These are phyloP conservation scores for Saxophila tyrrhenica DNA, from an alignment of 495 filamentous ascomycete species.

Conservation along the genomic window DNA sequence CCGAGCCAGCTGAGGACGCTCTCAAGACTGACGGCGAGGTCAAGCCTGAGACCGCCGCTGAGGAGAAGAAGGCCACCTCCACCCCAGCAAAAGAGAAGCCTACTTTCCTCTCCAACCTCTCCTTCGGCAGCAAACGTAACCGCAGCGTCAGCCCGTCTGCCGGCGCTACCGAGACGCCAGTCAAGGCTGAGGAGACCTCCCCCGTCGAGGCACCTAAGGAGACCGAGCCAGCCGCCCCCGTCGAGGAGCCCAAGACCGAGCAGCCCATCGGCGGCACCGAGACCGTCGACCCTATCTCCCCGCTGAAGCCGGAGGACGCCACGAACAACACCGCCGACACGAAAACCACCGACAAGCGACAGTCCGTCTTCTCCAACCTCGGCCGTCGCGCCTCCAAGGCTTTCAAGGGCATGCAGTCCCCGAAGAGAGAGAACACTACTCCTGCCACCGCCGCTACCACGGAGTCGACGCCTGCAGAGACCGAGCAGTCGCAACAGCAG, in stretches of 20 bases:
- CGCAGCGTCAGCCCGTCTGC: constrained; percentile 18
- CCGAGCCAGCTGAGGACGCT: constrained; percentile 2
- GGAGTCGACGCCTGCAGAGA: constrained; percentile 12
- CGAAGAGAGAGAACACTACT: constrained; percentile 13
- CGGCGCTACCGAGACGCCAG: constrained; percentile 8
- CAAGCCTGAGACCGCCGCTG: constrained; percentile 12
- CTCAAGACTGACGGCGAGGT: constrained; percentile 5
- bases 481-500: constrained; percentile 16
- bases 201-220: constrained; percentile 1
- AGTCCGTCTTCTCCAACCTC: constrained; percentile 31
- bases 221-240: constrained; percentile 1
- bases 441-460: constrained; percentile 1
- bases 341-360: constrained; percentile 23
- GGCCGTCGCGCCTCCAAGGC: constrained; percentile 22
- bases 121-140: constrained; percentile 31
- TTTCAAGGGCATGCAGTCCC: constrained; percentile 10
- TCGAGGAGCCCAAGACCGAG: constrained; percentile 17
- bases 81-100: constrained; percentile 31
- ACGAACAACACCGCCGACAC: constrained; percentile 2
- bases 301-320: constrained; percentile 17
- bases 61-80: constrained; percentile 4
- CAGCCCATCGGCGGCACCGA: constrained; percentile 16
- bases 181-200: constrained; percentile 4
- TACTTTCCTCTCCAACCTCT: constrained; percentile 41
- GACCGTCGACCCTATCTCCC: background rate